Evolutionary conservation across 257 asterid species (phyloP), one percentile per base, ranked within the genome.

Genomic region (Buddleja alternifolia): DNA sequence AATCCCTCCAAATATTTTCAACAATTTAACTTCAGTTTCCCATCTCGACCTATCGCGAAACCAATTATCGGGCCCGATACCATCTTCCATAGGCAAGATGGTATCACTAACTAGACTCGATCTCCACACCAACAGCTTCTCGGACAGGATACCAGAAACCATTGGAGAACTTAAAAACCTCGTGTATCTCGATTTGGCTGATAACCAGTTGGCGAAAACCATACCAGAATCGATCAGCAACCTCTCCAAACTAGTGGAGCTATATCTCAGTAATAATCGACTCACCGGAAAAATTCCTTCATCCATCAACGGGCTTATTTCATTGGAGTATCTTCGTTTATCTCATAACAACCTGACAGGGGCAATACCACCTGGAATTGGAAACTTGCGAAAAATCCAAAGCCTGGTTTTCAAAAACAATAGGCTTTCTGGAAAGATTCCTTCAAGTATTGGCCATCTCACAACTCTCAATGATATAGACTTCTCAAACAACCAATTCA

Each of bases 291-390:
- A 17, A 10, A 83, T 90, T 73, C 96, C 96, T 29, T 57, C 85
- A 8, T 72, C 96, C 2, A 77, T 90, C 21, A 69, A 72, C 0
- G 70, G 62, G 7, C 89, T 90, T 7, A 29, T 24, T 14, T 81
- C 92, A 3, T 67, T 88, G 69, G 66, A 25, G 21, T 81, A 60
- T 29, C 14, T 67, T 32, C 77, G 80, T 3, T 64, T 86, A 23
- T 83, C 88, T 0, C 78, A 74, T 6, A 88, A 90, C 60, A 29
- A 47, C 66, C 83, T 90, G n/a, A 73, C 84, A 4, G 95, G 97
- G 10, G 20, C 10, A 0, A 72, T 90, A 3, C 97, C 96, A 1
- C 37, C 75, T 14, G 82, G 90, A 1, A 77, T 88, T 3, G 86
- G 88, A 21, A 65, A 64, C 23, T 83, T 88, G 41, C 59, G 68